Base-by-base conservation (phyloP, 352 stramenopile genomes). In the Pythium dissimile region DNA sequence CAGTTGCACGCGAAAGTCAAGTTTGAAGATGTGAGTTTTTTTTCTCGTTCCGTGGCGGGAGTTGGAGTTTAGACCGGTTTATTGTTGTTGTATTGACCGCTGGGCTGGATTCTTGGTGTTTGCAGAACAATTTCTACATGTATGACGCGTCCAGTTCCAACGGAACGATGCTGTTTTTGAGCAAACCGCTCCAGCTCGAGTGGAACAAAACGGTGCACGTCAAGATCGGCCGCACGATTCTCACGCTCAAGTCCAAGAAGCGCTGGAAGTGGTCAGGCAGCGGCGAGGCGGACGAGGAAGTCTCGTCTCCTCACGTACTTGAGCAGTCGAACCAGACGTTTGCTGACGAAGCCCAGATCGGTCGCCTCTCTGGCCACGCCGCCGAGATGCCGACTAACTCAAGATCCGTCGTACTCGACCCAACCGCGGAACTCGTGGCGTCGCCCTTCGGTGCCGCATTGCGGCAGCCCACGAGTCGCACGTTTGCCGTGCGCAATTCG, bases 151-250 rank as follows among this genome's bases (percentile, higher is more conserved):
- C 68, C 26, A 90, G 79, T 46, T 93, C 84, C n/a, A 93, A 93
- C 55, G 84, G 84, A 24, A 93, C 84, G 18, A 93, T 93, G 84
- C 61, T 93, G 31, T 93, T 93, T 47, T 57, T 93, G 37, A 91
- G 77, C 52, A 84, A 80, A 28, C 84, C 84, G 2, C 64, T 93
- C 18, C 79, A 93, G 53, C 52, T 93, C 58, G 84, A 93, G 9
- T 93, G 81, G 81, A 88, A 88, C 61, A 89, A 92, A 59, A 73
- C 76, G 1, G 74, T 88, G 39, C 81, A 92, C 55, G 84, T 93
- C 26, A 93, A 93, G 49, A 93, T 93, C 23, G 84, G 84, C 7
- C 81, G 84, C 54, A 93, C 84, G 24, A 92, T 93, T 37, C 61
- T 93, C 26, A 92, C 84, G 15, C 71, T 93, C 24, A 90, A 88